Percentiles rank a stretch among this genome's conserved stretches.
Conservation (phyloP, 2,329 filamentous ascomycete genomes). For the Arachnopeziza araneosa region DNA sequence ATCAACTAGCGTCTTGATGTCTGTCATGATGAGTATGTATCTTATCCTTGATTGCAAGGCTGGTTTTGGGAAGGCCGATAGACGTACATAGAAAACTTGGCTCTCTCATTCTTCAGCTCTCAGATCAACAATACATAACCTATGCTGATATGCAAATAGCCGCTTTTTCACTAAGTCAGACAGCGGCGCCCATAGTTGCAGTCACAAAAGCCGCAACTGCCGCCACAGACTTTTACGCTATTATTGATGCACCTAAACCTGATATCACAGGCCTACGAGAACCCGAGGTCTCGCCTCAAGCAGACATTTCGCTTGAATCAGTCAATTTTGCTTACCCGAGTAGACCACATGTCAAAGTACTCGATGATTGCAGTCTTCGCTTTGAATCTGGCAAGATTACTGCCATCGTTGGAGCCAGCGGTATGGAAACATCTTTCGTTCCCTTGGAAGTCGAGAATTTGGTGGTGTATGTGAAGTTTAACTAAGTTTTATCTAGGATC, state of each 20-base stretch:
- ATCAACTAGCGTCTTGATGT: slow-evolving; percentile 34
- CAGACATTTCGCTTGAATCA: neutral
- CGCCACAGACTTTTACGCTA: slow-evolving; percentile 33
- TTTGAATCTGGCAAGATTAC: slow-evolving; percentile 63
- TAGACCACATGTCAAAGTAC: slow-evolving; percentile 38
- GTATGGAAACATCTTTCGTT: no score
- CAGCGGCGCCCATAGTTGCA: slow-evolving; percentile 53
- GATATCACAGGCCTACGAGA: slow-evolving; percentile 37
- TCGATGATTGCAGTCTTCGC: slow-evolving; percentile 54
- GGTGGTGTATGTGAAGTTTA: neutral
- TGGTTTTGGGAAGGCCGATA: neutral
- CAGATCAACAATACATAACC: slow-evolving; percentile 41
- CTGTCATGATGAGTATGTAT: slow-evolving; percentile 50
- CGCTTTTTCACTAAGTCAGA: slow-evolving; percentile 51
- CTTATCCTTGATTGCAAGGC: neutral
- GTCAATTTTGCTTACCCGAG: slow-evolving; percentile 64
- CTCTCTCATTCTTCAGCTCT: neutral
- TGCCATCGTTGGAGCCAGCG: slow-evolving; percentile 61
- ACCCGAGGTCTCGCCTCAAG: slow-evolving; percentile 33
- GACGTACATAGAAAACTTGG: neutral
- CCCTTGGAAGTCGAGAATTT: no score
- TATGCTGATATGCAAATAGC: neutral
- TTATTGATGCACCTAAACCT: slow-evolving; percentile 35
- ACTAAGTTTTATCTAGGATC: slow-evolving; percentile 46
- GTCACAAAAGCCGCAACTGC: slow-evolving; percentile 32